Evolutionary conservation across 352 stramenopile genomes (phyloP).

Genomic region (Pythium rishiriense): DNA sequence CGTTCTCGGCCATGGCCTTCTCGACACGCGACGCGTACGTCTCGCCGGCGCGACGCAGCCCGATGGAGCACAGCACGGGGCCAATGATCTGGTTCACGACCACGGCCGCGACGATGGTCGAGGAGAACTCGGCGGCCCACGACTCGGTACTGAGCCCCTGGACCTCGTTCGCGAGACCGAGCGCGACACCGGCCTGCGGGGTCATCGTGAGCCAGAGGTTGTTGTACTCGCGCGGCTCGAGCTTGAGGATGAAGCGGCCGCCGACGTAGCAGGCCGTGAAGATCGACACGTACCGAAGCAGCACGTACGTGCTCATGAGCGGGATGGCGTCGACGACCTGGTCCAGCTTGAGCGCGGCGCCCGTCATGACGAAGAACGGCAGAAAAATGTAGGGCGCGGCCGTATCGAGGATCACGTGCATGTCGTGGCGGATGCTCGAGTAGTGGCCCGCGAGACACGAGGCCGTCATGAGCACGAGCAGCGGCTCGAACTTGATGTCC

Average conservation of each 20-base stretch:
- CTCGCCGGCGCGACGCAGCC: constrained; percentile 52
- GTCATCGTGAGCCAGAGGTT: constrained; percentile 80
- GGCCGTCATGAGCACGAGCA: constrained; percentile 68
- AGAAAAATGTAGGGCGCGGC: constrained; percentile 72
- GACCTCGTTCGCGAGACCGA: constrained; percentile 64
- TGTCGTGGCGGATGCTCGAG: constrained; percentile 63
- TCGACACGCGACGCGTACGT: constrained; percentile 23
- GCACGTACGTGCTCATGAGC: constrained; percentile 66
- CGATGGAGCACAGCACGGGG: constrained; percentile 59
- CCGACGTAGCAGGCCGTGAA: constrained; percentile 65
- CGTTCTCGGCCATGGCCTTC: constrained; percentile 5
- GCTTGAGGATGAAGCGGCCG: constrained; percentile 61
- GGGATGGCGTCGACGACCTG: constrained; percentile 57
- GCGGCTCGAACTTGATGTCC: constrained; percentile 72
- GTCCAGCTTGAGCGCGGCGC: constrained; percentile 65
- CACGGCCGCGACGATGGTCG: constrained; percentile 65
- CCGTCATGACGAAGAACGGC: constrained; percentile 81
- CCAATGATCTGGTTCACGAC: constrained; percentile 78
- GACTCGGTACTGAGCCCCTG: constrained; percentile 44
- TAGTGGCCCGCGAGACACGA: constrained; percentile 69
- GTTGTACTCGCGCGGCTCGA: constrained; percentile 62
- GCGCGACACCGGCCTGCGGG: constrained; percentile 62
- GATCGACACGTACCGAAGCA: constrained; percentile 54
- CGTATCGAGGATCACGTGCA: constrained; percentile 75
- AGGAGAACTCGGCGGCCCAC: constrained; percentile 59